phyloP scores from a whole-genome alignment of 495 filamentous ascomycete species.

The Oidiodendron maius region DNA sequence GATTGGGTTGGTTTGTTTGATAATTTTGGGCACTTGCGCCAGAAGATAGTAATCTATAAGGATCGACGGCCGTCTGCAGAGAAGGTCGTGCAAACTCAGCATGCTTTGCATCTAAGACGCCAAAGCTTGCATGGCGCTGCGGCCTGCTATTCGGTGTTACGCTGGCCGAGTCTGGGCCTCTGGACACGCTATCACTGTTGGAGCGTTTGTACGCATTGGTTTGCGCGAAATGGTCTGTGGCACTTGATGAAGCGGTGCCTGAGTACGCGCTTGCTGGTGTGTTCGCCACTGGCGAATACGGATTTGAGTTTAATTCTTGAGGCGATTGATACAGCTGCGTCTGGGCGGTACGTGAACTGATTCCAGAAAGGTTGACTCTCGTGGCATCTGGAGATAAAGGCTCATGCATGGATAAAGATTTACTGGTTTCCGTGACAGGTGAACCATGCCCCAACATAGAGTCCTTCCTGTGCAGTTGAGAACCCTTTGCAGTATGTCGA shows the following conservation, averaged over 20 bases:
- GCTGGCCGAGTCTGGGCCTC: slow-evolving; percentile 4
- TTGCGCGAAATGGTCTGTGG: slow-evolving; percentile 11
- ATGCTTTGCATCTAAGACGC: slow-evolving; percentile 15
- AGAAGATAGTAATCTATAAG: slow-evolving; percentile 44
- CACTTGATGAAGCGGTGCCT: slow-evolving; percentile 17
- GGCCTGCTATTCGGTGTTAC: slow-evolving; percentile 7
- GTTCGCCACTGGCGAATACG: slow-evolving; percentile 42
- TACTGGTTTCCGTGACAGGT: slow-evolving; percentile 36
- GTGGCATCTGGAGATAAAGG: slow-evolving; percentile 44
- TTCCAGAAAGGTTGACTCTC: slow-evolving; percentile 29
- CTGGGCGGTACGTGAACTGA: slow-evolving; percentile 36
- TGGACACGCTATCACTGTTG: slow-evolving; percentile 20
- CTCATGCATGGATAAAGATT: slow-evolving; percentile 34
- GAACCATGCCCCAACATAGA: slow-evolving; percentile 56
- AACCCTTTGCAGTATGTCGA: slow-evolving; percentile 92
- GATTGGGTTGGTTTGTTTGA: slow-evolving; percentile 22
- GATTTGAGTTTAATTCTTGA: slow-evolving; percentile 39
- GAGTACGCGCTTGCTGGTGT: slow-evolving; percentile 38
- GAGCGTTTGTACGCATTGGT: slow-evolving; percentile 19
- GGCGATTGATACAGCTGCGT: slow-evolving; percentile 48
- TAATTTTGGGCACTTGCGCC: slow-evolving; percentile 42
- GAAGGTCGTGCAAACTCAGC: slow-evolving; percentile 31
- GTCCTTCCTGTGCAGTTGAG: slow-evolving; percentile 89
- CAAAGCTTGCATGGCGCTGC: slow-evolving; percentile 22
- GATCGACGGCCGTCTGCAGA: slow-evolving; percentile 37